Evolutionary conservation across 1,284 basidiomycete genomes (phyloP), one percentile per base, ranked within the genome.

Genomic region (Porodaedalea pini): DNA sequence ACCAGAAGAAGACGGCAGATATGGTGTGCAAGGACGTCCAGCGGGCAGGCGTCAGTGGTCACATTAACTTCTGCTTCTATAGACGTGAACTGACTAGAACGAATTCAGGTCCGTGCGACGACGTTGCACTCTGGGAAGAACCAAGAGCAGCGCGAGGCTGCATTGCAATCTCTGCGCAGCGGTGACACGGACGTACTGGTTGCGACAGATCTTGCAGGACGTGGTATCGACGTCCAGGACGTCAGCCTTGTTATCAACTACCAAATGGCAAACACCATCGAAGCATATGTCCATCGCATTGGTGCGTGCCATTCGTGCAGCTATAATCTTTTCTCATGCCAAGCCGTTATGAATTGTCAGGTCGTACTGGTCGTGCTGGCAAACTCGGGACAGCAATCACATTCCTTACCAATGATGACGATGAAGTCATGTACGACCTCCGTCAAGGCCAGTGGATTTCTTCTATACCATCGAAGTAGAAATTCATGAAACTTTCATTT

Each of bases 1-100:
- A 98, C 73, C 95, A 98, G 73, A 99, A 98, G 80, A 96, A 96
- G 79, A 95, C 92, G 4, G 96, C 95, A 45, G 96, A 99, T 68
- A 89, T 92, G 84, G 90, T 99, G 21, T 89, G 92, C 39, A 92
- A 92, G 70, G 94, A 97, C 67, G 77, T 99, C 6, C 84, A 86
- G 53, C 88, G 92, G 56, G 88, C 86, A 37, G 92, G 92, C 41
- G 85, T 92, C 70, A 50, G 81, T 75, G 10, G 41, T 45, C 65
- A 66, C 23, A 58, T 45, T 51, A 53, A 27, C 36, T 60, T 56
- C 59, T 57, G 54, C 2, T 21, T 52, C 13, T 27, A 32, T 57
- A 10, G 19, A 31, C 6, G 47, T 45, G 45, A 47, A 54, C 63
- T 66, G n/a, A 37, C 27, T 27, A 19, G 25, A 53, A 37, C 54